These are phyloP conservation scores for Aspergillus intermedius DNA, from an alignment of 2,329 filamentous ascomycete genomes.

Conservation along the genomic window DNA sequence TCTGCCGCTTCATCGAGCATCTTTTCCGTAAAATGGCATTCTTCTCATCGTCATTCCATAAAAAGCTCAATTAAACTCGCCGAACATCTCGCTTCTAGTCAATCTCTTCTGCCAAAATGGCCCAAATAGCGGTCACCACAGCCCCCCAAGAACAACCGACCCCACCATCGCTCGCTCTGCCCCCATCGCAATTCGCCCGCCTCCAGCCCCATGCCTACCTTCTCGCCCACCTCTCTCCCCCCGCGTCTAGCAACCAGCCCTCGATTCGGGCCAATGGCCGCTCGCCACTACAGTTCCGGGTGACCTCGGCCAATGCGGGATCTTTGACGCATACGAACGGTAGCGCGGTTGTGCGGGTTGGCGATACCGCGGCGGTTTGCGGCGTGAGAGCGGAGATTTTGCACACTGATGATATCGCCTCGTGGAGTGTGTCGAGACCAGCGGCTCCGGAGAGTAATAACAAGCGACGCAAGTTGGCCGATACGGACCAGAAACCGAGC, in stretches of 20 bases:
- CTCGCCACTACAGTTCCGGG: slow-evolving; percentile 60
- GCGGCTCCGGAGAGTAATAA: slow-evolving; percentile 31
- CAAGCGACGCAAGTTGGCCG: slow-evolving; percentile 24
- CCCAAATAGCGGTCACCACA: slow-evolving; percentile 9
- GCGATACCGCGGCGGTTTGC: slow-evolving; percentile 91
- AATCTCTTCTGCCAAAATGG: background rate
- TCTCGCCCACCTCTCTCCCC: slow-evolving; percentile 72
- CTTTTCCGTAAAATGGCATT: background rate
- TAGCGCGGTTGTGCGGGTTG: slow-evolving; percentile 77
- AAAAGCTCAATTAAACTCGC: background rate
- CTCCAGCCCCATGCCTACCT: slow-evolving; percentile 85
- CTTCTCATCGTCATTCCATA: background rate
- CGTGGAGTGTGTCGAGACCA: slow-evolving; percentile 34
- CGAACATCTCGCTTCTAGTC: too few species aligned
- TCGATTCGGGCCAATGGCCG: slow-evolving; percentile 77
- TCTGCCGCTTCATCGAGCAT: slow-evolving; percentile 12
- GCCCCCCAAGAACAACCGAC: slow-evolving; percentile 17
- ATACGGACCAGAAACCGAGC: slow-evolving; percentile 10
- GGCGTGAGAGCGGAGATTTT: slow-evolving; percentile 84
- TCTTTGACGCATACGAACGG: slow-evolving; percentile 86
- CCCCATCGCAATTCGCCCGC: slow-evolving; percentile 69
- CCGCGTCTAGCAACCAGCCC: slow-evolving; percentile 42
- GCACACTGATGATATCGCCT: slow-evolving; percentile 64
- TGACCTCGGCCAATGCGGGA: slow-evolving; percentile 70
- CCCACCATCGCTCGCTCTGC: slow-evolving; percentile 49